These are phyloP conservation scores for Metschnikowia koreensis DNA, from an alignment of 805 yeast species.

Conservation along the genomic window DNA sequence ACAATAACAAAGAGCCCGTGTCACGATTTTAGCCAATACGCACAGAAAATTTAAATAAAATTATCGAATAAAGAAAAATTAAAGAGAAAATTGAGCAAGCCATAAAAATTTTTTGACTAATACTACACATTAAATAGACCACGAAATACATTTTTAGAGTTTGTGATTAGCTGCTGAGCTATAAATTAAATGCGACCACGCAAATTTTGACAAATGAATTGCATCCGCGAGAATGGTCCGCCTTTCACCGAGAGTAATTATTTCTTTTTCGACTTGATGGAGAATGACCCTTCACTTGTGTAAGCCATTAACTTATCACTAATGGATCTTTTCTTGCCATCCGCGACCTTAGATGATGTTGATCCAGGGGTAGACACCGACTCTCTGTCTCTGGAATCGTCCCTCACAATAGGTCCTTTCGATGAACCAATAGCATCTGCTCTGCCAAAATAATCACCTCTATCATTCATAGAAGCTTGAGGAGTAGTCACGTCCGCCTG, in stretches of 20 bases:
- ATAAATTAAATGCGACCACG: background rate
- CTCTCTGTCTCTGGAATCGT: slow-evolving; percentile 2
- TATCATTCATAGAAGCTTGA: slow-evolving; percentile 3
- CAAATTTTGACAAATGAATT: background rate
- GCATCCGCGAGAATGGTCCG: background rate
- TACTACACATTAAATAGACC: background rate
- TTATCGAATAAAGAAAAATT: background rate
- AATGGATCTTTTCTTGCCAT: slow-evolving; percentile 3
- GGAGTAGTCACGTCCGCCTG: slow-evolving; percentile 9
- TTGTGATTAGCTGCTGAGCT: background rate
- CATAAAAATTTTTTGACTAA: background rate
- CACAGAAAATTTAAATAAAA: no score
- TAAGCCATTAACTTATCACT: slow-evolving; percentile 41
- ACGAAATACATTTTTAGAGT: background rate
- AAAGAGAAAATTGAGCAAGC: background rate
- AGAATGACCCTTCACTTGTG: slow-evolving; percentile 40
- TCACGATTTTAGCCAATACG: background rate
- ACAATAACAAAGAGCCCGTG: background rate
- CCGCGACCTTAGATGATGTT: background rate
- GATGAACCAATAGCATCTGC: slow-evolving; percentile 5
- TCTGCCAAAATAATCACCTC: slow-evolving; percentile 15
- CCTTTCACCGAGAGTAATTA: background rate
- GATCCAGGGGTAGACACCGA: slow-evolving; percentile 4
- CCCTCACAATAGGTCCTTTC: slow-evolving; percentile 4
- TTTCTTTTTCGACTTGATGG: slow-evolving; percentile 32